phyloP scores from a whole-genome alignment of 768 basidiomycete genomes.

The Naganishia vaughanmartiniae region DNA sequence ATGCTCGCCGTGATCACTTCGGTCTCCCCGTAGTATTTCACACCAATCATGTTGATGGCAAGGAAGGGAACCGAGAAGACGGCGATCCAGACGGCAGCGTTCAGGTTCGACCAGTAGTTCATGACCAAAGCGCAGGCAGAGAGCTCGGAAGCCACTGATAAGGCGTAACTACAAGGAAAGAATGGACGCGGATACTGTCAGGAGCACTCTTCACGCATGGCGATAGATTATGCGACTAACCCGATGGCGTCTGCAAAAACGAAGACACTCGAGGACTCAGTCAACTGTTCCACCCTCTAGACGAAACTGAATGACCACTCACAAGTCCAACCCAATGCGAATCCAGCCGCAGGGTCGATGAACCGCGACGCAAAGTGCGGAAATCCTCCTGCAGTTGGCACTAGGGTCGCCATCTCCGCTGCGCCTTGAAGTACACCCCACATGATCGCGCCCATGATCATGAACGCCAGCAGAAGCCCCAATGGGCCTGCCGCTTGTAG shows the following conservation, averaged over 20 bases:
- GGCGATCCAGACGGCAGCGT: slow-evolving; percentile 41
- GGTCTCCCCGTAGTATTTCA: slow-evolving; percentile 34
- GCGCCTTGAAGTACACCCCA: slow-evolving; percentile 30
- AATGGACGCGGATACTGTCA: not conserved
- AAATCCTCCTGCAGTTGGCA: slow-evolving; percentile 38
- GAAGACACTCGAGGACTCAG: slow-evolving; percentile 47
- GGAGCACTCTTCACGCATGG: not conserved
- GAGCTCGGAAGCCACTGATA: slow-evolving; percentile 70
- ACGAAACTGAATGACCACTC: not conserved
- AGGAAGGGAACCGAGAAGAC: slow-evolving; percentile 48
- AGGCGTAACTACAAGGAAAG: slow-evolving; percentile 49
- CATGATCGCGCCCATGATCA: slow-evolving; percentile 54
- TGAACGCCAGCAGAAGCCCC: slow-evolving; percentile 58
- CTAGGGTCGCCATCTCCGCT: slow-evolving; percentile 38
- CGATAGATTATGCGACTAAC: not conserved
- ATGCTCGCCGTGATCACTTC: slow-evolving; percentile 33
- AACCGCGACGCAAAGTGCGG: slow-evolving; percentile 43
- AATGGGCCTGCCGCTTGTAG: slow-evolving; percentile 61
- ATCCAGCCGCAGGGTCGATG: slow-evolving; percentile 53
- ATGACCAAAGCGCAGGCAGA: slow-evolving; percentile 69
- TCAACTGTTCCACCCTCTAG: not conserved
- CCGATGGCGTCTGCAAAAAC: not conserved
- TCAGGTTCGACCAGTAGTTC: slow-evolving; percentile 61
- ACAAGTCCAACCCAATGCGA: slow-evolving; percentile 57
- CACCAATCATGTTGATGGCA: slow-evolving; percentile 51